Evolutionary conservation across 2,329 filamentous ascomycete genomes (phyloP), one percentile per base, ranked within the genome.

Genomic region (Xylaria arbuscula): DNA sequence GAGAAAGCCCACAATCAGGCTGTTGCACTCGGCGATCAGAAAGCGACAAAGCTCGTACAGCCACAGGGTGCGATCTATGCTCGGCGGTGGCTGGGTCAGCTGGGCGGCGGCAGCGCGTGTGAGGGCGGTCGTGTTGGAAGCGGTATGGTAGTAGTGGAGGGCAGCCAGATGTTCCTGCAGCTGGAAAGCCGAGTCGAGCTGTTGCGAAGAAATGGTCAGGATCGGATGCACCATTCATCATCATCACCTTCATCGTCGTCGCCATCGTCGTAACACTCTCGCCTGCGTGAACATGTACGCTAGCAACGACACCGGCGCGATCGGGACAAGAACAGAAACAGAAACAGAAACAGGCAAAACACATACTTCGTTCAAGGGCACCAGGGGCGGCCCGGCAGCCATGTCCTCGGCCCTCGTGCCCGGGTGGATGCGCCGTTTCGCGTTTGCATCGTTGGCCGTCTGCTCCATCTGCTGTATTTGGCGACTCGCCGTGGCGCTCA

Each of bases 41-140:
- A 98, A 97, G 69, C 96, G 94, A 77, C 94, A 98, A 58, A 99
- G 91, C 82, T 99, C 96, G 83, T 98, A 99, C 54, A 98, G 90
- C 96, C 96, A 99, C 51, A 98, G 87, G 10, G 92, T 93, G 72
- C 90, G 90, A 78, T 98, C 94, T 72, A 96, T 90, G 66, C 92
- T 91, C 24, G 90, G 86, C 0, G 96, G 96, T 24, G 94, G 92
- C 53, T 90, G 90, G 45, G 94, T 91, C 47, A 99, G 89, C 74
- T 90, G 86, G 63, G 87, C 83, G 11, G 96, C 94, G 50, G 92
- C 91, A 38, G 90, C 86, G 76, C 92, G 91, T 65, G 88, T 92
- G 72, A 98, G 90, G 7, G 95, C 89, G 51, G 88, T 83, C 40
- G 89, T 90, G 72, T 88, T 88, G 71, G 87, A 84, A 61, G 83